A percentile compares a stretch with the other conserved stretches of the same genome.
These are phyloP conservation scores for Gossypium anomalum DNA, from an alignment of 345 rosid genomes.

Conservation along the genomic window DNA sequence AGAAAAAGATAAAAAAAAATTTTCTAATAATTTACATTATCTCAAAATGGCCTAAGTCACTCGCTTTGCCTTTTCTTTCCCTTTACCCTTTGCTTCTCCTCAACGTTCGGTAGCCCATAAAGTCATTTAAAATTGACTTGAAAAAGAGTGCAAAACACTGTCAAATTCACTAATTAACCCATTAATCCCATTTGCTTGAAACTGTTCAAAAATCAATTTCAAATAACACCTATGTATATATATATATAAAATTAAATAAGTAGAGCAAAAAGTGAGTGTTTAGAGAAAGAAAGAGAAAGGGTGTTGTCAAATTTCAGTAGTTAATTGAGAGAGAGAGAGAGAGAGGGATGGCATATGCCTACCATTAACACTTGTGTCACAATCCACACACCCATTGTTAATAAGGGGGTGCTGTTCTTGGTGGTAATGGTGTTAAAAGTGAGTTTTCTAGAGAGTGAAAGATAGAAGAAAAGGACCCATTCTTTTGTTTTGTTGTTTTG, in stretches of 20 bases:
- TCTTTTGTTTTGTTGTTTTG: neutral
- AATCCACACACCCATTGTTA: constrained; percentile 5
- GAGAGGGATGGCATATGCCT: constrained; percentile 15
- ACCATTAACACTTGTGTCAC: constrained; percentile 26
- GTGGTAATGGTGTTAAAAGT: constrained; percentile 7
- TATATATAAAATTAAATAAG: neutral
- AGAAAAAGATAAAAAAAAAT: too few species aligned
- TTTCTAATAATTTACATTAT: too few species aligned
- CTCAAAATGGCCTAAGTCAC: too few species aligned
- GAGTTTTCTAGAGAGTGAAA: neutral
- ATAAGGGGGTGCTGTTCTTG: neutral
- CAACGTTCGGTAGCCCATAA: constrained; percentile 15
- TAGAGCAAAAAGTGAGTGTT: neutral
- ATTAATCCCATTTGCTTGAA: neutral
- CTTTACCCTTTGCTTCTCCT: neutral
- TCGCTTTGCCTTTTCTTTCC: too few species aligned
- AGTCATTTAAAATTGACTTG: neutral
- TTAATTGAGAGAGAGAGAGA: neutral
- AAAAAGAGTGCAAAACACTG: neutral
- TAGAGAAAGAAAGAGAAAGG: constrained; percentile 9
- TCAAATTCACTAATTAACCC: neutral
- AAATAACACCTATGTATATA: neutral
- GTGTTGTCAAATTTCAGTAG: constrained; percentile 4
- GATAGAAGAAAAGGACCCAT: neutral
- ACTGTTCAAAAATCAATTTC: neutral